Conservation (phyloP, 2,329 filamentous ascomycete genomes). For the Xylaria sp. region DNA sequence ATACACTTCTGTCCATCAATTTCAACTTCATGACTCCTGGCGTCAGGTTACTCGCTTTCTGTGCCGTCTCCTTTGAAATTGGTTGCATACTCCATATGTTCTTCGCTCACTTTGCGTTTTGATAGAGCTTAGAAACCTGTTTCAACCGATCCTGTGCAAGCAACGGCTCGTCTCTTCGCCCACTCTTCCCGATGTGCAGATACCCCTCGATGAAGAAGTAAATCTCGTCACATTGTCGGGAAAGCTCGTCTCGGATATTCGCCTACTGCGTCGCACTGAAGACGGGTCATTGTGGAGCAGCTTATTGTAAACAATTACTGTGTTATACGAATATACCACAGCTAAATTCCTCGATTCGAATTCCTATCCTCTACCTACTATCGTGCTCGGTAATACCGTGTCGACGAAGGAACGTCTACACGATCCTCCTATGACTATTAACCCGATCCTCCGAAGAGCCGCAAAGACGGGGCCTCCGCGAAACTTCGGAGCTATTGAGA, state of each 20-base stretch:
- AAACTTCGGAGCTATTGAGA: background rate
- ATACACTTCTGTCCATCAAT: slow-evolving; percentile 5
- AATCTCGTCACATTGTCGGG: background rate
- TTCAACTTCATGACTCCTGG: slow-evolving; percentile 4
- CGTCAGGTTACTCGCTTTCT: background rate
- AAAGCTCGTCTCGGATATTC: background rate
- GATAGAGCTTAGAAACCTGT: background rate
- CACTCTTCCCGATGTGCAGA: background rate
- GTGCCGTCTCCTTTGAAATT: background rate
- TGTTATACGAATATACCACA: background rate
- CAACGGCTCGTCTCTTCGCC: background rate
- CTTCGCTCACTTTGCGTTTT: background rate
- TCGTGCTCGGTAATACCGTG: slow-evolving; percentile 1
- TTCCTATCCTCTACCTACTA: background rate
- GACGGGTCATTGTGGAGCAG: background rate
- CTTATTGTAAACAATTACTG: background rate
- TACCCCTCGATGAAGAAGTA: background rate
- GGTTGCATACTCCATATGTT: background rate
- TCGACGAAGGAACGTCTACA: background rate
- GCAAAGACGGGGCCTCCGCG: slow-evolving; percentile 6
- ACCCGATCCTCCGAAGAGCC: slow-evolving; percentile 18
- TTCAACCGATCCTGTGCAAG: background rate
- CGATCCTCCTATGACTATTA: slow-evolving; percentile 1
- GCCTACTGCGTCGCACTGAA: background rate
- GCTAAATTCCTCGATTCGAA: background rate